Evolutionary conservation across 768 basidiomycete genomes (phyloP), one percentile per base, ranked within the genome.

Genomic region (Lyophyllum atratum): DNA sequence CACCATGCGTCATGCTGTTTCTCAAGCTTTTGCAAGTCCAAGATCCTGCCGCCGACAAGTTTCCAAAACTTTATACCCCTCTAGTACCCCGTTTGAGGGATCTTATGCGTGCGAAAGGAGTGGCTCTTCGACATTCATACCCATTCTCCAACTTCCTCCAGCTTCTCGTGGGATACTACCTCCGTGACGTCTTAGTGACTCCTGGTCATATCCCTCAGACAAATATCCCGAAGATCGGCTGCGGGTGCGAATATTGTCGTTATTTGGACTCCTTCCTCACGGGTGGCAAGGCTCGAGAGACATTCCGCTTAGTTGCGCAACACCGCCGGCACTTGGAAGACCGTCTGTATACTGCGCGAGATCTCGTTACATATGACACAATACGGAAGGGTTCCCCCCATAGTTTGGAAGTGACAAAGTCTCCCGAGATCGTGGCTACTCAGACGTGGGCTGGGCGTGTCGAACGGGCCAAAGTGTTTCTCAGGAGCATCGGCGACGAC

Each of bases 191-290:
- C 14, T 61, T 76, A 9, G 69, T 70, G 8, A 52, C 58, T 5
- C 68, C 66, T 45, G 53, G 57, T 6, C 58, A 59, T 8, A 55
- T 34, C 39, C 22, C 55, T 28, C 49, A 28, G 12, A 17, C 54
- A 1, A 56, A 54, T 14, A 56, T 72, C 33, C 66, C 70, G 26
- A 72, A 70, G 34, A 57, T 76, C 37, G 70, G 70, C 6, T 74
- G 74, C 52, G 69, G 72, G 22, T 75, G 72, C 48, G 14, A 15
- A 12, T 67, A 73, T 26, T 75, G 74, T 58, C 58, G 53, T 75
- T 19, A 31, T 65, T 19, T 66, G 64, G 26, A 53, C 62, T 7
- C 34, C 28, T 31, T 31, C 29, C 29, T 31, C 5, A 6, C 6
- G 6, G 11, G 29, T 11, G 11, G 6, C 11, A 51, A 25, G 2